Evolutionary conservation across 345 rosid species (phyloP).

Genomic region (Sonneratia alba): DNA sequence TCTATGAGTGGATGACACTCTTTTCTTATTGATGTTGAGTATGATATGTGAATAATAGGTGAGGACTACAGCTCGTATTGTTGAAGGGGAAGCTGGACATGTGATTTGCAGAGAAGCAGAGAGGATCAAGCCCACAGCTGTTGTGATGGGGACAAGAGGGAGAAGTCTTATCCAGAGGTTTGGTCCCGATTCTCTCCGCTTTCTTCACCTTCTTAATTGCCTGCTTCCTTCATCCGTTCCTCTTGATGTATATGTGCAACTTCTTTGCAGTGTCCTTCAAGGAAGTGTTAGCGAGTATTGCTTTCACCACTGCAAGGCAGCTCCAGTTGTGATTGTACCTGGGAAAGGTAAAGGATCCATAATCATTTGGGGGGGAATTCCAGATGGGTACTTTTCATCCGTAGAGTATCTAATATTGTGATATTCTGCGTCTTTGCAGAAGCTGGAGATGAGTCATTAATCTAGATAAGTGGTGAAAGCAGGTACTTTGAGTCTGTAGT

Average conservation of each 20-base stretch:
- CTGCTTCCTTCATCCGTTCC: not conserved
- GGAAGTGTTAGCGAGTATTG: conserved; percentile 78
- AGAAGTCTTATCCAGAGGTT: conserved; percentile 74
- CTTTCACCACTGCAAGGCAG: conserved; percentile 73
- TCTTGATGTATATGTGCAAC: not conserved
- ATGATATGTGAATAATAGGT: conserved; percentile 28
- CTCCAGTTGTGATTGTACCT: conserved; percentile 71
- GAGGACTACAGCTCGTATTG: conserved; percentile 48
- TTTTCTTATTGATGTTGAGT: not conserved
- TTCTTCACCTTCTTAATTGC: not conserved
- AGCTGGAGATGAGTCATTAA: conserved; percentile 37
- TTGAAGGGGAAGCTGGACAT: conserved; percentile 74
- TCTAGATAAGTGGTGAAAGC: conserved; percentile 12
- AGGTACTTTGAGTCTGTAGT: not conserved
- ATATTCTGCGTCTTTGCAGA: conserved; percentile 18
- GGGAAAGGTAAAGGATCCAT: conserved; percentile 47
- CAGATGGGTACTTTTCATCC: not conserved
- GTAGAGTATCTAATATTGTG: not conserved
- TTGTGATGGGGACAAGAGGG: conserved; percentile 83
- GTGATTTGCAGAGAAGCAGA: conserved; percentile 79
- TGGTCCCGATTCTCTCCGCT: conserved; percentile 1
- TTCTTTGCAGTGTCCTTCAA: conserved; percentile 48
- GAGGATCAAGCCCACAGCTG: conserved; percentile 75
- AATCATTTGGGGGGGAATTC: not conserved
- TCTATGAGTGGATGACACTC: not conserved